Base-by-base conservation (phyloP, 176 grass and related monocot species). In the Avena atlantica region DNA sequence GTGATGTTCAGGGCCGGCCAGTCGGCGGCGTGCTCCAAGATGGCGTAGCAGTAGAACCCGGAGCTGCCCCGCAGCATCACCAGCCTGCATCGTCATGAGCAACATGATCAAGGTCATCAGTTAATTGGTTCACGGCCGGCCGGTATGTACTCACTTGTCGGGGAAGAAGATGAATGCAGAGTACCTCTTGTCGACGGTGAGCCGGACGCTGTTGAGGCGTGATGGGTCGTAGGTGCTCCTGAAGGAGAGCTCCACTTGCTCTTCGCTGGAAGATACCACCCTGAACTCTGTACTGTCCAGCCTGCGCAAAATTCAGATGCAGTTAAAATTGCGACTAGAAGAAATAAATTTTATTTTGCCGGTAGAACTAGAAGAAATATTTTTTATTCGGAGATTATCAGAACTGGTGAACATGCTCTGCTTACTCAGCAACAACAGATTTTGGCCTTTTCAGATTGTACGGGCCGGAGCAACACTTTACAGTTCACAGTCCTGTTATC, bases 201-300 rank as follows among this genome's bases (percentile, higher is more conserved):
- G 87, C 1, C 34, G 52, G 34, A 83, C 78, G 34, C 70, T 71
- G 5, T 88, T 52, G 45, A 27, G 71, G 12, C 23, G 20, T 8
- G 92, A 93, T 5, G 89, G 47, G 86, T 89, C 16, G 79, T 93
- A 94, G 8, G 80, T 82, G 44, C 90, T 97, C 40, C 8, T 84
- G 87, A 97, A 97, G n/a, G 95, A 97, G 27, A 97, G 81, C 73
- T 97, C 95, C 51, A 93, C 91, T 4, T 95, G 87, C 4, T 88
- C 74, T 74, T 81, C 78, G 23, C n/a, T 90, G 16, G 90, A 73
- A 2, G 78, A n/a, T 23, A 95, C 81, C 5, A 86, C 76, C 4
- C 52, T 78, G 84, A 94, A 95, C n/a, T 95, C 75, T 44, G 85
- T 80, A 36, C 84, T 29, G 0, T 86, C 73, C 81, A 97, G 80